Evolutionary conservation across 768 basidiomycete genomes (phyloP).

Genomic region (Coprinopsis cinerea): DNA sequence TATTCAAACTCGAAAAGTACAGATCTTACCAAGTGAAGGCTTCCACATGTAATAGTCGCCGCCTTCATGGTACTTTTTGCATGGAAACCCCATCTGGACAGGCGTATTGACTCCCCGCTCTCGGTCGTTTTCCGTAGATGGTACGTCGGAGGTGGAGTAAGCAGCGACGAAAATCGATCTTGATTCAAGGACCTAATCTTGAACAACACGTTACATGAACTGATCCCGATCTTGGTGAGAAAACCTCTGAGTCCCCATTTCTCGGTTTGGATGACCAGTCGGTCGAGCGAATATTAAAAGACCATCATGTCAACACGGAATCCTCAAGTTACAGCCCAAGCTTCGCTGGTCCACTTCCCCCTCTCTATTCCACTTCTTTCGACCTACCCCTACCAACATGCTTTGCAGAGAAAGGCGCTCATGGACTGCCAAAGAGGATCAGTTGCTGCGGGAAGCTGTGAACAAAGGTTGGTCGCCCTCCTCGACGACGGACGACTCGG

Average conservation of each 20-base stretch:
- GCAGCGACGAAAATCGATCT: slow-evolving; percentile 21
- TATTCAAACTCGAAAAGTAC: background rate
- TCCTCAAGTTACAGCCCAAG: slow-evolving; percentile 15
- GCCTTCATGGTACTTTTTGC: background rate
- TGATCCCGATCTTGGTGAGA: slow-evolving; percentile 33
- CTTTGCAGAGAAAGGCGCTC: slow-evolving; percentile 43
- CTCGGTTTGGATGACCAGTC: too few relatives aligned
- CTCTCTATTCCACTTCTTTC: slow-evolving; percentile 16
- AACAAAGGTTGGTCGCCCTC: slow-evolving; percentile 31
- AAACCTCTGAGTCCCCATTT: slow-evolving; percentile 19
- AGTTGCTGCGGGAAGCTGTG: slow-evolving; percentile 46
- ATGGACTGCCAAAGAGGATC: slow-evolving; percentile 48
- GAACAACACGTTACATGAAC: slow-evolving; percentile 13
- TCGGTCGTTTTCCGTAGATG: slow-evolving; percentile 3
- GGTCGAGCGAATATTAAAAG: slow-evolving; percentile 18
- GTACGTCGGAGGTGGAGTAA: slow-evolving; percentile 28
- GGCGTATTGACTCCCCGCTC: too few relatives aligned
- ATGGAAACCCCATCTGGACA: slow-evolving; percentile 15
- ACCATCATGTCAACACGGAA: slow-evolving; percentile 21
- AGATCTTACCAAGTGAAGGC: slow-evolving; percentile 4
- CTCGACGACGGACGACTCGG: background rate
- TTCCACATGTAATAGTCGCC: slow-evolving; percentile 3
- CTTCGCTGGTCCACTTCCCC: slow-evolving; percentile 16
- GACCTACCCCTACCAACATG: slow-evolving; percentile 11
- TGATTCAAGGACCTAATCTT: slow-evolving; percentile 21